phyloP scores from a whole-genome alignment of 768 basidiomycete species.

The Suillus occidentalis region DNA sequence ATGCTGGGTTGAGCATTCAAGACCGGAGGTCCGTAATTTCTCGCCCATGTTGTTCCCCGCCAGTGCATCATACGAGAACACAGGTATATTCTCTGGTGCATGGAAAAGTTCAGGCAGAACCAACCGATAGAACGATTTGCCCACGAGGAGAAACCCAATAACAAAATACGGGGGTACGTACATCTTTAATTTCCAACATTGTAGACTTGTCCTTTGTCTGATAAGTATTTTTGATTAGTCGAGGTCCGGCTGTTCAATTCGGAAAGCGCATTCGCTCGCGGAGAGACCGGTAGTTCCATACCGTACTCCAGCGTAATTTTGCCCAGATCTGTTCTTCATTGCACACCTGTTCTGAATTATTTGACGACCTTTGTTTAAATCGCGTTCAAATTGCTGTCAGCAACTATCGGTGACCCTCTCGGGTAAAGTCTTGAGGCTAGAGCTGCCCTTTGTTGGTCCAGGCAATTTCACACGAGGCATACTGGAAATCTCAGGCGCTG shows the following conservation, averaged over 20 bases:
- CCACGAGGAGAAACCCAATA: constrained; percentile 66
- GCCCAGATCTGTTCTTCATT: background rate
- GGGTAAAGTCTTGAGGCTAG: background rate
- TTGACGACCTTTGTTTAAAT: constrained; percentile 1
- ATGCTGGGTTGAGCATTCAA: constrained; percentile 61
- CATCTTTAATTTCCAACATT: background rate
- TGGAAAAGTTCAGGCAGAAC: constrained; percentile 74
- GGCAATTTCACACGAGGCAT: background rate
- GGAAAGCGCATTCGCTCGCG: constrained; percentile 75
- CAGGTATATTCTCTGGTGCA: constrained; percentile 84
- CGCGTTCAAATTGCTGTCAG: background rate
- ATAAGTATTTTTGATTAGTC: constrained; percentile 38
- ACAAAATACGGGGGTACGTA: constrained; percentile 77
- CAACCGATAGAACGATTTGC: constrained; percentile 58
- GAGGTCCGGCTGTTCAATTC: constrained; percentile 73
- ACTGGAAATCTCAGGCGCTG: background rate
- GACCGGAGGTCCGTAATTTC: constrained; percentile 62
- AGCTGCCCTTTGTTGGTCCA: constrained; percentile 2
- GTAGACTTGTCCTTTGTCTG: background rate
- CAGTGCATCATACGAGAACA: constrained; percentile 1
- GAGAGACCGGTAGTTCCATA: constrained; percentile 34
- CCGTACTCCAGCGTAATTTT: background rate
- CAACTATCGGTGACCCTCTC: background rate
- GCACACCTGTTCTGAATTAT: background rate
- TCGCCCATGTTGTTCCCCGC: constrained; percentile 5